A percentile compares a stretch with the other conserved stretches of the same genome.
phyloP scores from a whole-genome alignment of 495 filamentous ascomycete genomes.

The Eremomyces bilateralis region DNA sequence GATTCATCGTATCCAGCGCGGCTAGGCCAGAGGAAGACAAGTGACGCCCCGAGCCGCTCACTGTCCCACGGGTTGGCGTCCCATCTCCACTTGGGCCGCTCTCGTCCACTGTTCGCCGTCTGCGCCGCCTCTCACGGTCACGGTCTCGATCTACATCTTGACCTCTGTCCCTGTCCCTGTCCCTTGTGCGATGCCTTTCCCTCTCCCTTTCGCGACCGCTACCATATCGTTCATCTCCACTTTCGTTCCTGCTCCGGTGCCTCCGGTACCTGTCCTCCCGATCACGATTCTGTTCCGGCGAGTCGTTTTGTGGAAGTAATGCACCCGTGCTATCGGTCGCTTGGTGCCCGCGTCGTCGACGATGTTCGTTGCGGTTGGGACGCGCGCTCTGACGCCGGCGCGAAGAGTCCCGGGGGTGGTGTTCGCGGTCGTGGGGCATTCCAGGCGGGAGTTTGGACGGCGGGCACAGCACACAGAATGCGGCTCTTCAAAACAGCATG shows the following conservation, averaged over 20 bases:
- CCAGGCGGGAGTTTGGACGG: background rate
- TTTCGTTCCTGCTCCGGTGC: conserved; percentile 10
- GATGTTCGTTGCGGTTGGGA: conserved; percentile 2
- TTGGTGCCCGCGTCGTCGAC: conserved; percentile 12
- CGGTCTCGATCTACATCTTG: background rate
- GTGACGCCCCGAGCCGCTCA: conserved; percentile 8
- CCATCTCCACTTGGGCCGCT: background rate
- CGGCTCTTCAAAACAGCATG: too few species aligned
- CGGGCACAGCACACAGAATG: too few species aligned
- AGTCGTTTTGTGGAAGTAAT: conserved; percentile 8
- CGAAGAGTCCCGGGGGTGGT: background rate
- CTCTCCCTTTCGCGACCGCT: background rate
- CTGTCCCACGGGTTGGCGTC: conserved; percentile 1
- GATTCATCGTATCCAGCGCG: conserved; percentile 18
- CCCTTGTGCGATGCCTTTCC: background rate
- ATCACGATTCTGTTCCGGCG: background rate
- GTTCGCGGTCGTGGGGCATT: background rate
- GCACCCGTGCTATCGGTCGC: conserved; percentile 18
- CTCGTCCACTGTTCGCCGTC: conserved; percentile 1
- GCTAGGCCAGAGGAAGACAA: conserved; percentile 18
- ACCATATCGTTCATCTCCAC: conserved; percentile 4
- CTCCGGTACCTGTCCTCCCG: conserved; percentile 6
- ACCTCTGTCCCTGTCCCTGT: background rate
- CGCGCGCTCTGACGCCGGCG: background rate
- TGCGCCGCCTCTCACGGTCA: background rate